Conservation (phyloP, 129 eudicot genomes). For the Flaveria ramosissima region DNA sequence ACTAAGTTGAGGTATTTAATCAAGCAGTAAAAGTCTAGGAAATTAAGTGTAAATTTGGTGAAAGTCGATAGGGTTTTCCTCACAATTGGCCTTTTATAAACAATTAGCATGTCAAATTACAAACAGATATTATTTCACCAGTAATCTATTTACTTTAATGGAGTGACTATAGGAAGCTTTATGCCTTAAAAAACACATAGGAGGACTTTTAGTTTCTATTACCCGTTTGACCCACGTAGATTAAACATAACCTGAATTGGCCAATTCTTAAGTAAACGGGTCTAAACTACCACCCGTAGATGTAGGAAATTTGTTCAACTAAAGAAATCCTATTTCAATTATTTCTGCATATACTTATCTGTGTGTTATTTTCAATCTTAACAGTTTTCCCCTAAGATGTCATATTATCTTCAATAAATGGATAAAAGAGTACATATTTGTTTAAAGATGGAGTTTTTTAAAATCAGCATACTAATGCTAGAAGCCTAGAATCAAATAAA, state of each 20-base stretch:
- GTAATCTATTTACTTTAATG: not conserved
- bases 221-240: not conserved
- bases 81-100: not conserved
- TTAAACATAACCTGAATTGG: not conserved
- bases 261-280: not conserved
- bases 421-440: not conserved
- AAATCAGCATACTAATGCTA: not conserved
- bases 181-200: not conserved
- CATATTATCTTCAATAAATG: constrained; percentile 1
- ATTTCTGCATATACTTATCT: not conserved
- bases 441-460: not conserved
- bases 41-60: not conserved
- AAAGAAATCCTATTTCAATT: not conserved
- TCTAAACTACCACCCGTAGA: not conserved
- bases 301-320: not conserved
- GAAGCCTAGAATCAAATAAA: not conserved
- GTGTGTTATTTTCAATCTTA: not conserved
- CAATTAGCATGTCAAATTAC: not conserved
- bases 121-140: not conserved
- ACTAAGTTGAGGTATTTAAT: not conserved
- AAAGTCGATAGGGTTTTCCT: not conserved
- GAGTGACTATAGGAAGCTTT: not conserved
- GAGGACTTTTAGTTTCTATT: not conserved
- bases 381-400: constrained; percentile 1
- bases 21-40: not conserved